Conservation (phyloP, 805 yeast genomes). For the Candida loeiensis region DNA sequence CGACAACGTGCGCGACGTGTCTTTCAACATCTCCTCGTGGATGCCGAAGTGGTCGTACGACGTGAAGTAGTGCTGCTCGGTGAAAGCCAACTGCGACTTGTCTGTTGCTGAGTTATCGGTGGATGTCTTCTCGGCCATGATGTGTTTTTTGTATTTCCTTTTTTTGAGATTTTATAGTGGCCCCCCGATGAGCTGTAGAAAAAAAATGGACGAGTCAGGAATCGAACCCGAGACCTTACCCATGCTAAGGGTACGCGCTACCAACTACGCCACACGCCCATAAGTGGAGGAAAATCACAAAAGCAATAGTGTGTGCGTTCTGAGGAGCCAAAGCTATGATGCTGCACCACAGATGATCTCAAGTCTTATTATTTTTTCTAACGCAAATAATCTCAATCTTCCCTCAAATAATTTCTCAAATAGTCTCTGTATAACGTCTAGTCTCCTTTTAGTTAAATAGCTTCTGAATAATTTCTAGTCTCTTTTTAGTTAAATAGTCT, state of each 20-base stretch:
- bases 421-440: too few relatives aligned
- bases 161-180: constrained; percentile 1
- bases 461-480: too few relatives aligned
- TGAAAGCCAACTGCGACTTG: constrained; percentile 56
- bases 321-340: too few relatives aligned
- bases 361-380: too few relatives aligned
- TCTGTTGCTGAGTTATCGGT: constrained; percentile 51
- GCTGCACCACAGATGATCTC: too few relatives aligned
- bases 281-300: not conserved
- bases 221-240: constrained; percentile 77
- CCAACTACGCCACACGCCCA: constrained; percentile 78
- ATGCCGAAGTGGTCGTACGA: constrained; percentile 97
- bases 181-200: constrained; percentile 9
- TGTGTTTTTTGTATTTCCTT: not conserved
- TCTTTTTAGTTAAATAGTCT: too few relatives aligned
- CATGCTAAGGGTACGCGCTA: constrained; percentile 82
- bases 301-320: not conserved
- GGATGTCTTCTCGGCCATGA: not conserved
- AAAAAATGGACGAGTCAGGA: constrained; percentile 67
- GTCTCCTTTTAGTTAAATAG: too few relatives aligned
- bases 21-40: constrained; percentile 98
- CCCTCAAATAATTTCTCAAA: too few relatives aligned
- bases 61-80: constrained; percentile 90
- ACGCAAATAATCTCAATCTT: too few relatives aligned
- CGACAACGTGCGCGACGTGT: constrained; percentile 84